Conservation (phyloP, 768 basidiomycete species). For the Tylopilus subfusipes region DNA sequence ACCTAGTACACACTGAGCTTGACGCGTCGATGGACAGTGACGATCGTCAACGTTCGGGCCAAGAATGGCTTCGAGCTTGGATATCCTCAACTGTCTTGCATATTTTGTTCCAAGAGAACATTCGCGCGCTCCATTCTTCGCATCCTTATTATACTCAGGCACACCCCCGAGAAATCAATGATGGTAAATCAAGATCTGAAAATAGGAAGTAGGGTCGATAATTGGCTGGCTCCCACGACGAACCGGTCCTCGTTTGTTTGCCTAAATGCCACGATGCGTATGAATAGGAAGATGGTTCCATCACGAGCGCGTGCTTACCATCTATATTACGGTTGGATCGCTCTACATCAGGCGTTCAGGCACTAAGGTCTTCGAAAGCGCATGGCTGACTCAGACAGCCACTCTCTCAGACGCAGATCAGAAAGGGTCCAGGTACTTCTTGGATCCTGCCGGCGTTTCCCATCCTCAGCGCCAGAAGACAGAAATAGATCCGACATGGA, state of each 20-base stretch:
- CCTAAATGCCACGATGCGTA: background rate
- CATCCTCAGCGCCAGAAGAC: no score
- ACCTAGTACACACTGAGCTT: background rate
- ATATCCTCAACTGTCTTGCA: background rate
- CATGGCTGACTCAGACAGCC: no score
- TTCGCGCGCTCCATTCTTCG: background rate
- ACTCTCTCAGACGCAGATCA: no score
- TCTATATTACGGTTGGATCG: background rate
- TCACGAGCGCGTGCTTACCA: background rate
- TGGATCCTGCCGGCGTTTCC: no score
- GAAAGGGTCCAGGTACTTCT: no score
- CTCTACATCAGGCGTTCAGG: no score
- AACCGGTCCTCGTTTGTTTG: background rate
- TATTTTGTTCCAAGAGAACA: background rate
- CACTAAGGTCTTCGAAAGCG: no score
- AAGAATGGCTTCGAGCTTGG: background rate
- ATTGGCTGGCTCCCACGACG: background rate
- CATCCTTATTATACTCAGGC: background rate
- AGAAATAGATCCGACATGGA: no score
- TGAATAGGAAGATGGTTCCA: background rate
- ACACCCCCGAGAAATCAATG: background rate
- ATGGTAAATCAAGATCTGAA: background rate
- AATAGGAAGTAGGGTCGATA: background rate
- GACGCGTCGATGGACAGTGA: background rate
- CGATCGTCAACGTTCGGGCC: background rate